Percentiles rank a stretch among this genome's conserved stretches.
Evolutionary conservation across 202 grass and related monocot genomes (phyloP).

Genomic region (Schoenoplectus tabernaemontani): DNA sequence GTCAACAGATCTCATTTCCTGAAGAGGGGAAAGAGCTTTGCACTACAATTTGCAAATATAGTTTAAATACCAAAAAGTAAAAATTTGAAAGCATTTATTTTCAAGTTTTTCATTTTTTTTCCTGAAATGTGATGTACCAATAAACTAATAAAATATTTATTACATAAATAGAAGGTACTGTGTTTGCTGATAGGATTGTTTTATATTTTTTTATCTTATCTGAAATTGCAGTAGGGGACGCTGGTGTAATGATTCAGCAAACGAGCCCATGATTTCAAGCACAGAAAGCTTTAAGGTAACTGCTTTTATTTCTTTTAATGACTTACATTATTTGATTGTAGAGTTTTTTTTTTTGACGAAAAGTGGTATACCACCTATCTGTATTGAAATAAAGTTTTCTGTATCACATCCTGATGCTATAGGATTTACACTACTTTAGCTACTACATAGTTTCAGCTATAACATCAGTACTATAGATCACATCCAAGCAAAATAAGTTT

Average conservation of each 20-base stretch:
- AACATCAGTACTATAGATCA: too few relatives aligned
- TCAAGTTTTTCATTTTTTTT: background rate
- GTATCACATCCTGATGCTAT: too few relatives aligned
- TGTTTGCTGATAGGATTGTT: background rate
- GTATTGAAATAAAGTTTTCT: too few relatives aligned
- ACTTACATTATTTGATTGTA: background rate
- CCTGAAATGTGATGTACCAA: background rate
- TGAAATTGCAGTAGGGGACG: conserved; percentile 31
- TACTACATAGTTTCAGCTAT: too few relatives aligned
- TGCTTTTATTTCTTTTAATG: background rate
- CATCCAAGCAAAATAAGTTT: too few relatives aligned
- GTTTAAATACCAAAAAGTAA: background rate
- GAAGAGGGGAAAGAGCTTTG: background rate
- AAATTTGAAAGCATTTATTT: background rate
- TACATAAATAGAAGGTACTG: background rate
- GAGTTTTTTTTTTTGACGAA: too few relatives aligned
- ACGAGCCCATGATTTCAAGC: conserved; percentile 3
- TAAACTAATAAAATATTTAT: background rate
- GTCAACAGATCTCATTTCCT: background rate
- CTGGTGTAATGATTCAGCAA: conserved; percentile 29
- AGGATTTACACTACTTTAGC: too few relatives aligned
- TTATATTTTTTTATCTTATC: background rate
- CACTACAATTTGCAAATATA: background rate
- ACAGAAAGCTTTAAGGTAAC: conserved; percentile 18
- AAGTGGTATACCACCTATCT: too few relatives aligned